Conservation (phyloP, 352 stramenopile genomes). For the Phytophthora pisi region DNA sequence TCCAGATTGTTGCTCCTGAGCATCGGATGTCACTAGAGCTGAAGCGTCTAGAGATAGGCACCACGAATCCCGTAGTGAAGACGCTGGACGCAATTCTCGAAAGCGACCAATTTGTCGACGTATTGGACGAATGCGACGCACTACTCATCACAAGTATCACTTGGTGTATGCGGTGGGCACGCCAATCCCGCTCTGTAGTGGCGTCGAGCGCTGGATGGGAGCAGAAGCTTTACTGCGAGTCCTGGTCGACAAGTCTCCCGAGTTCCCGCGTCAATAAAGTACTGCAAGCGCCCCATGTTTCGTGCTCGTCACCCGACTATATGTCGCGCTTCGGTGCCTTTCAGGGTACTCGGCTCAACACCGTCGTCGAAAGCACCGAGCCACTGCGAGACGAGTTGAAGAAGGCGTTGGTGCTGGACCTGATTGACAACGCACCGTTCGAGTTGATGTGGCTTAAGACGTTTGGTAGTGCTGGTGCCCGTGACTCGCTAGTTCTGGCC, state of each 20-base stretch:
- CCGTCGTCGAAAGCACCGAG: slow-evolving; percentile 21
- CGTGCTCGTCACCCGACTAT: slow-evolving; percentile 44
- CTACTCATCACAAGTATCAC: slow-evolving; percentile 89
- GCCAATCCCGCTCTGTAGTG: slow-evolving; percentile 49
- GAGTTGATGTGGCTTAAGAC: slow-evolving; percentile 70
- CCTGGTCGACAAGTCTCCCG: slow-evolving; percentile 11
- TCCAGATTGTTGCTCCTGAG: slow-evolving; percentile 84
- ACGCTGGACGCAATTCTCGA: slow-evolving; percentile 55
- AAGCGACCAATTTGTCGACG: slow-evolving; percentile 62
- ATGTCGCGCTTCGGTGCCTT: slow-evolving; percentile 41
- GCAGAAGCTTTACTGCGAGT: slow-evolving; percentile 55
- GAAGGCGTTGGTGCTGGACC: slow-evolving; percentile 54
- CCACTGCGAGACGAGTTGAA: slow-evolving; percentile 32
- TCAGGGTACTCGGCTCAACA: slow-evolving; percentile 50
- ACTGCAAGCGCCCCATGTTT: slow-evolving; percentile 46
- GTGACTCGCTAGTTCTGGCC: slow-evolving; percentile 34
- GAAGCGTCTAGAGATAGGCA: slow-evolving; percentile 49
- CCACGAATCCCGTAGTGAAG: not conserved
- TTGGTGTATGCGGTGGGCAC: slow-evolving; percentile 86
- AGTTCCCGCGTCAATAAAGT: slow-evolving; percentile 36
- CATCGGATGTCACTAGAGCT: slow-evolving; percentile 90
- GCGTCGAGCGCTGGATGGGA: slow-evolving; percentile 57
- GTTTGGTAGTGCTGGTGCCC: slow-evolving; percentile 21
- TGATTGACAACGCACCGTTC: slow-evolving; percentile 65
- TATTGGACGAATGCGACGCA: slow-evolving; percentile 90